These are phyloP conservation scores for Dalbergia cultrata DNA, from an alignment of 306 rosid genomes.

Conservation along the genomic window DNA sequence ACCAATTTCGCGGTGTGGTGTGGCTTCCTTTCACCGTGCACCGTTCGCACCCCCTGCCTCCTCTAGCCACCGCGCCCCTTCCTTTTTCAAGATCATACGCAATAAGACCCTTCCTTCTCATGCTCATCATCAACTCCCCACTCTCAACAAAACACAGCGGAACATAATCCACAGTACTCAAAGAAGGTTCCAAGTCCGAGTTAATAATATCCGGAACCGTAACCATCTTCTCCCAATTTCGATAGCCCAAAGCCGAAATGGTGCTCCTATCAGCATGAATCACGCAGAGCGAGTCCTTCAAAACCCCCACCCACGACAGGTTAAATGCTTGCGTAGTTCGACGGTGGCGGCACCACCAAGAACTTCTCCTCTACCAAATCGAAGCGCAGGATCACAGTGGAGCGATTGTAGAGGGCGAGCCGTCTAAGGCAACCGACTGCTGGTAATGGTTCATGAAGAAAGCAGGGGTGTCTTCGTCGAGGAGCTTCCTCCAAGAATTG, in stretches of 20 bases:
- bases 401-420: slow-evolving; percentile 5
- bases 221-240: slow-evolving; percentile 16
- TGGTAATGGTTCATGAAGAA: slow-evolving; percentile 12
- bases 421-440: slow-evolving; percentile 7
- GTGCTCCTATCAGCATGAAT: neutral
- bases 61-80: slow-evolving; percentile 46
- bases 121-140: slow-evolving; percentile 50
- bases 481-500: slow-evolving; percentile 37
- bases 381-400: neutral
- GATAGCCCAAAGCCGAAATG: slow-evolving; percentile 26
- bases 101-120: slow-evolving; percentile 49
- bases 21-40: too few relatives aligned
- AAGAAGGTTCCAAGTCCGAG: slow-evolving; percentile 10
- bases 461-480: neutral
- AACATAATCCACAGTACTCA: slow-evolving; percentile 33
- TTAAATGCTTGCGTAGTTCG: neutral
- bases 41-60: too few relatives aligned
- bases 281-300: slow-evolving; percentile 27
- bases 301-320: slow-evolving; percentile 24
- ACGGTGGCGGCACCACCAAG: neutral
- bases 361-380: slow-evolving; percentile 9
- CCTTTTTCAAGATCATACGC: slow-evolving; percentile 39
- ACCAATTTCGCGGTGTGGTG: too few relatives aligned
- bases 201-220: slow-evolving; percentile 22
- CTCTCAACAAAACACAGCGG: slow-evolving; percentile 51